A percentile compares a stretch with the other conserved stretches of the same genome.
phyloP scores from a whole-genome alignment of 1,284 basidiomycete species.

The Clitocybe nebularis region DNA sequence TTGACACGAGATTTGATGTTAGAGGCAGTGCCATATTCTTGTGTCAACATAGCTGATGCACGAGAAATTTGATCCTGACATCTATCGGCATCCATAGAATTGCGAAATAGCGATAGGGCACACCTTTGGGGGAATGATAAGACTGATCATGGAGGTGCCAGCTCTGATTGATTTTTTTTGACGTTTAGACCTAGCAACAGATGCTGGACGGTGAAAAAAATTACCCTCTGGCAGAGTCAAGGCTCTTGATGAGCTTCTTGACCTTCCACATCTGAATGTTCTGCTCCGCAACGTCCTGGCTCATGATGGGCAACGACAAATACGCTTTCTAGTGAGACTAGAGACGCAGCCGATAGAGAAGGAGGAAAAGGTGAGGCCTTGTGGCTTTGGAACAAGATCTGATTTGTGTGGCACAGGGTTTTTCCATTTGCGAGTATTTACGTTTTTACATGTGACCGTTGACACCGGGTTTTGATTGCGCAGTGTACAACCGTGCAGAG shows the following conservation, averaged over 20 bases:
- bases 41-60: conserved; percentile 92
- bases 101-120: conserved; percentile 22
- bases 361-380: conserved; percentile 16
- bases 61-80: conserved; percentile 91
- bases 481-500: conserved; percentile 10
- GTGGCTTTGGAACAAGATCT: conserved; percentile 18
- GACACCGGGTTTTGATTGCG: conserved; percentile 15
- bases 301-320: conserved; percentile 53
- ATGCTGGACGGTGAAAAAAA: conserved; percentile 19
- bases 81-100: conserved; percentile 10
- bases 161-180: conserved; percentile 53
- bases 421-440: conserved; percentile 26
- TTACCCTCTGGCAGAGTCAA: conserved; percentile 90
- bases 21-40: conserved; percentile 96
- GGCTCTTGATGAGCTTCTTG: conserved; percentile 96
- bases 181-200: conserved; percentile 10
- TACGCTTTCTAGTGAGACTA: conserved; percentile 23
- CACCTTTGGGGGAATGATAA: conserved; percentile 94
- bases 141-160: conserved; percentile 98
- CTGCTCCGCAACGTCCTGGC: conserved; percentile 77
- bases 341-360: conserved; percentile 15
- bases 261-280: conserved; percentile 96
- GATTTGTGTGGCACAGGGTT: conserved; percentile 21
- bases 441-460: conserved; percentile 4
- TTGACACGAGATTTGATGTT: conserved; percentile 99